These are phyloP conservation scores for Acorus calamus DNA, from an alignment of 106 monocot species.

Conservation along the genomic window DNA sequence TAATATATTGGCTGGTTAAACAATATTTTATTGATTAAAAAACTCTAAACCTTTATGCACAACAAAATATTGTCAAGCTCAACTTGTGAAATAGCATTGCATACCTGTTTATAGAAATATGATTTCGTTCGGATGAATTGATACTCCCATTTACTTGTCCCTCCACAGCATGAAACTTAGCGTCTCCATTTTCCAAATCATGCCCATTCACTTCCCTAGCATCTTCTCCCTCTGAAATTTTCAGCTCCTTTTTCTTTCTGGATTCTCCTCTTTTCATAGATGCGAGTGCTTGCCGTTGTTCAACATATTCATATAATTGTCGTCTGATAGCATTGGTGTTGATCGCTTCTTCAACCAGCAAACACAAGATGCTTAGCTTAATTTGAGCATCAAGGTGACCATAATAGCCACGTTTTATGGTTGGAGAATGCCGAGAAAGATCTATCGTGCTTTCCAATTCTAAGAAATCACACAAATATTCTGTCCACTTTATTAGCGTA, in stretches of 20 bases:
- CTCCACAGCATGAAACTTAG: not conserved
- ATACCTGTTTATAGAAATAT: slow-evolving; percentile 32
- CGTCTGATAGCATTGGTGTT: slow-evolving; percentile 49
- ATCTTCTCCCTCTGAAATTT: slow-evolving; percentile 22
- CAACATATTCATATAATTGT: slow-evolving; percentile 51
- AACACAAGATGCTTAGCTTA: slow-evolving; percentile 52
- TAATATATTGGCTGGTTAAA: too few species aligned
- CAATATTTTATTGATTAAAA: not conserved
- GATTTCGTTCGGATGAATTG: slow-evolving; percentile 6
- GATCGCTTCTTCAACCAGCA: slow-evolving; percentile 56
- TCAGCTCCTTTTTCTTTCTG: slow-evolving; percentile 39
- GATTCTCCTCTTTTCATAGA: slow-evolving; percentile 40
- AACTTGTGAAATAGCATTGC: not conserved
- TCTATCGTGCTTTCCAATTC: slow-evolving; percentile 48
- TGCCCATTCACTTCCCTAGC: slow-evolving; percentile 8
- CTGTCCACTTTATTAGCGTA: slow-evolving; percentile 55
- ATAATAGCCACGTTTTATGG: slow-evolving; percentile 76
- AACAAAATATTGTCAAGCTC: not conserved
- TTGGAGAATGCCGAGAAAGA: slow-evolving; percentile 29
- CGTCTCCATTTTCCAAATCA: slow-evolving; percentile 20
- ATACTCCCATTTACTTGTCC: slow-evolving; percentile 5
- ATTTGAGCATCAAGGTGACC: slow-evolving; percentile 60
- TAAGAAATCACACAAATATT: slow-evolving; percentile 74
- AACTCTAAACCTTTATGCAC: not conserved
- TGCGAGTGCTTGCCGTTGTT: slow-evolving; percentile 46